These are phyloP conservation scores for Exserohilum rostratum DNA, from an alignment of 2,329 filamentous ascomycete species.

Conservation along the genomic window DNA sequence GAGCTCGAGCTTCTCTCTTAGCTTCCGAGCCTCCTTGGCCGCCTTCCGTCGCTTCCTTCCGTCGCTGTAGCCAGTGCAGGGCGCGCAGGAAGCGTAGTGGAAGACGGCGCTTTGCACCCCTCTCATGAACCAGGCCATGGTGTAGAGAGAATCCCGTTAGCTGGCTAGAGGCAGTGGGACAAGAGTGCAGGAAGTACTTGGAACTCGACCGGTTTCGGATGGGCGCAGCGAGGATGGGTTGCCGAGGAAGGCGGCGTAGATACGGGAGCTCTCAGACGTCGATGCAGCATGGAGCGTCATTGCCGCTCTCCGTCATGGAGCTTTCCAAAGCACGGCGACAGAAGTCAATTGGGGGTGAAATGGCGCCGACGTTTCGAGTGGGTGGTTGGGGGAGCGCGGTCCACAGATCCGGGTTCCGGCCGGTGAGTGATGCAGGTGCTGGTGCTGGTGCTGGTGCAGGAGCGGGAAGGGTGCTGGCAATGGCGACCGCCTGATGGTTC, in stretches of 20 bases:
- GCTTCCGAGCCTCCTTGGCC: constrained; percentile 70
- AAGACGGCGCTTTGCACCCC: constrained; percentile 77
- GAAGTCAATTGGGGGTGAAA: constrained; percentile 7
- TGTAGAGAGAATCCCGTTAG: background rate
- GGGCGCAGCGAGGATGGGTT: constrained; percentile 4
- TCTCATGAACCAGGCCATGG: constrained; percentile 51
- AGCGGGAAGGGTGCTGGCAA: constrained; percentile 8
- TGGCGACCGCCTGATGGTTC: background rate
- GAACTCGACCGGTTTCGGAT: constrained; percentile 1
- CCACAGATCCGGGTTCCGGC: constrained; percentile 17
- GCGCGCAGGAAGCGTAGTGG: constrained; percentile 77
- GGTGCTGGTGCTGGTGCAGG: background rate
- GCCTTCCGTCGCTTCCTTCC: constrained; percentile 73
- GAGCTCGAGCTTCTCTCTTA: constrained; percentile 68
- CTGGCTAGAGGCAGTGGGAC: background rate
- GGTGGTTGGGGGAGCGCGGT: constrained; percentile 16
- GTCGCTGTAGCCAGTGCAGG: constrained; percentile 74
- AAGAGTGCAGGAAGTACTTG: background rate
- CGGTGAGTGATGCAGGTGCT: background rate
- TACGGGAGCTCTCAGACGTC: constrained; percentile 27
- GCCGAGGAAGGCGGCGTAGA: constrained; percentile 13
- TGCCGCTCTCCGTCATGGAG: constrained; percentile 25
- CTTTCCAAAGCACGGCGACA: constrained; percentile 10
- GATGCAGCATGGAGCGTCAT: constrained; percentile 32
- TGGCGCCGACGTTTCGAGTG: constrained; percentile 14